These are phyloP conservation scores for Nematocida sp. DNA, from an alignment of 371 early-diverging fungal genomes.

Conservation along the genomic window DNA sequence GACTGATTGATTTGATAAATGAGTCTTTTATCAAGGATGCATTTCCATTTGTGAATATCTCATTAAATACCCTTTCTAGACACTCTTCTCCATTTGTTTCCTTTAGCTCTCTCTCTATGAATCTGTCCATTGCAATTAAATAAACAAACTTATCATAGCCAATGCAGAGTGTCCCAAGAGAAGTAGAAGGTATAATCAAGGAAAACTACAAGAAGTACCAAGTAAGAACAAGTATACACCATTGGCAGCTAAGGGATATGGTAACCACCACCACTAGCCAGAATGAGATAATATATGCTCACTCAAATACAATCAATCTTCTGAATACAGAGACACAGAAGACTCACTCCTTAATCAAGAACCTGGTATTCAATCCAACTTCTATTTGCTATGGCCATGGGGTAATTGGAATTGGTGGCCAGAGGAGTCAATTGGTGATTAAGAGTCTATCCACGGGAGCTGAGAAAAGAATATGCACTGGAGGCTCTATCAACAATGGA, in stretches of 20 bases:
- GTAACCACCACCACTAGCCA: conserved; percentile 43
- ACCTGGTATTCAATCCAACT: conserved; percentile 52
- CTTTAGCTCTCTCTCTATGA: not conserved
- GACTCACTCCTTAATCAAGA: conserved; percentile 30
- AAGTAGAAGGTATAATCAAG: conserved; percentile 40
- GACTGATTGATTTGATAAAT: not conserved
- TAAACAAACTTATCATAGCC: not conserved
- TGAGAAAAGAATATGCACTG: conserved; percentile 68
- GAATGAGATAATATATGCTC: conserved; percentile 48
- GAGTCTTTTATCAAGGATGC: not conserved
- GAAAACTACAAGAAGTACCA: conserved; percentile 46
- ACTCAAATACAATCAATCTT: conserved; percentile 41
- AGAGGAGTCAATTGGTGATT: conserved; percentile 74
- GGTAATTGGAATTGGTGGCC: conserved; percentile 79
- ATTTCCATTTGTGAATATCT: conserved; percentile 27
- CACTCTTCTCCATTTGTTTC: not conserved
- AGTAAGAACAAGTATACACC: conserved; percentile 56
- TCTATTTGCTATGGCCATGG: conserved; percentile 64
- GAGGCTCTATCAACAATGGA: conserved; percentile 80
- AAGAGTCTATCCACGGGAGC: conserved; percentile 70
- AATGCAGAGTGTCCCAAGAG: conserved; percentile 13
- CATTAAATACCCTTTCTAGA: not conserved
- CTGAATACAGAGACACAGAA: conserved; percentile 45
- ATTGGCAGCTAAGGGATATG: conserved; percentile 83
- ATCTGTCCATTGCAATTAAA: conserved; percentile 3